phyloP scores from a whole-genome alignment of 108 stramenopile species.

The Fistulifera solaris region DNA sequence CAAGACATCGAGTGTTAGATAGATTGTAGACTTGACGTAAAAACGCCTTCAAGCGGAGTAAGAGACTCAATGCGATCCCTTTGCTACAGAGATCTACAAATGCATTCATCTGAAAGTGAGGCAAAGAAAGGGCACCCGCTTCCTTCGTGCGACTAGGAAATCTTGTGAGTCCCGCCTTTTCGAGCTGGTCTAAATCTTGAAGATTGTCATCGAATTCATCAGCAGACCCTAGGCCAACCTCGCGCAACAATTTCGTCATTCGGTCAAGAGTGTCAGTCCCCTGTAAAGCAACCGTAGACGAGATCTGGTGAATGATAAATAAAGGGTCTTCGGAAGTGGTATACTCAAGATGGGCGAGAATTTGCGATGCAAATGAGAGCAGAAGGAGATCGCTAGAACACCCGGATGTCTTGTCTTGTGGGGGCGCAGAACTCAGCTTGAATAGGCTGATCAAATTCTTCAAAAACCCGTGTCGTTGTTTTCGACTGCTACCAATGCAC shows the following conservation, averaged over 20 bases:
- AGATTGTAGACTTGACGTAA: constrained; percentile 62
- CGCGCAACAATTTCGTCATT: constrained; percentile 49
- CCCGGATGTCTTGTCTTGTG: constrained; percentile 6
- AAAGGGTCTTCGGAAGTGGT: constrained; percentile 56
- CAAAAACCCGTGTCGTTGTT: constrained; percentile 65
- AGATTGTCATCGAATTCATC: constrained; percentile 57
- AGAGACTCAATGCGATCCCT: constrained; percentile 41
- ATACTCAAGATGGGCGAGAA: constrained; percentile 78
- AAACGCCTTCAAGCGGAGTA: constrained; percentile 64
- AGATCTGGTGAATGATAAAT: constrained; percentile 60
- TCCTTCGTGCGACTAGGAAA: constrained; percentile 32
- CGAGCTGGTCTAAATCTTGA: constrained; percentile 55
- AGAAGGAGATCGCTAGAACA: constrained; percentile 37
- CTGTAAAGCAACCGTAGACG: constrained; percentile 45
- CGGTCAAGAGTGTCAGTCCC: constrained; percentile 47
- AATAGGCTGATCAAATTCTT: constrained; percentile 39
- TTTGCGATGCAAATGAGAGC: constrained; percentile 60
- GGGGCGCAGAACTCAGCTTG: constrained; percentile 21
- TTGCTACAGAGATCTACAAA: constrained; percentile 49
- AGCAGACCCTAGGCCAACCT: constrained; percentile 23
- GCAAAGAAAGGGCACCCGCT: constrained; percentile 15
- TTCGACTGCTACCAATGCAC: constrained; percentile 53
- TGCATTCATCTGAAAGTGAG: constrained; percentile 19
- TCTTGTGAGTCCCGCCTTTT: constrained; percentile 31
- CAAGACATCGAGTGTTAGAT: constrained; percentile 55